Evolutionary conservation across 495 filamentous ascomycete species (phyloP).

Genomic region (Annulohypoxylon moriforme): DNA sequence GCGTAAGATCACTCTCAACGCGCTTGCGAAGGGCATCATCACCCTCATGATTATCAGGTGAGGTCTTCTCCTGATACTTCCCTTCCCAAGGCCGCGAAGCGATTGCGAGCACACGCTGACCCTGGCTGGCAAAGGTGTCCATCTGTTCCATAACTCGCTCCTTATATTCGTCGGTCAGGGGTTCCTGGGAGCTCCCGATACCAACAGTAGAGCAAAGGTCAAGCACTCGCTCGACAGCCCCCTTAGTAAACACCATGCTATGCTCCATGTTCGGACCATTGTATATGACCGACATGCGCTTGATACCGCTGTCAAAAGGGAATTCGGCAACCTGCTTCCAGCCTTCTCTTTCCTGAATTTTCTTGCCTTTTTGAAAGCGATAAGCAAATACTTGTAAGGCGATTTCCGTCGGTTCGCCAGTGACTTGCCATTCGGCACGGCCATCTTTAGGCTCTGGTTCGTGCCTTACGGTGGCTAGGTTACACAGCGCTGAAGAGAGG

Average conservation of each 20-base stretch:
- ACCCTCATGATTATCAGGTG: slow-evolving; percentile 24
- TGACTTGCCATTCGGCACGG: slow-evolving; percentile 70
- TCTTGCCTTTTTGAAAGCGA: slow-evolving; percentile 72
- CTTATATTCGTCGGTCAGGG: slow-evolving; percentile 69
- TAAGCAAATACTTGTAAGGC: slow-evolving; percentile 82
- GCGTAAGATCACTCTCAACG: slow-evolving; percentile 67
- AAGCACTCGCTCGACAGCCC: slow-evolving; percentile 82
- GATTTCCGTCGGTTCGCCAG: slow-evolving; percentile 86
- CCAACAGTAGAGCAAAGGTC: slow-evolving; percentile 75
- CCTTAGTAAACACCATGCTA: slow-evolving; percentile 78
- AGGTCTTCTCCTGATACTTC: slow-evolving; percentile 41
- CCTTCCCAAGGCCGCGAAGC: slow-evolving; percentile 65
- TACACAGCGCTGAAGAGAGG: slow-evolving; percentile 79
- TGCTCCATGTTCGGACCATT: slow-evolving; percentile 46
- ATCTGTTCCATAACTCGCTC: slow-evolving; percentile 71
- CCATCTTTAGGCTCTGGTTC: slow-evolving; percentile 52
- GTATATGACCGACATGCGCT: slow-evolving; percentile 86
- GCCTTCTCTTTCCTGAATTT: slow-evolving; percentile 60
- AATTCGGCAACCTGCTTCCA: slow-evolving; percentile 79
- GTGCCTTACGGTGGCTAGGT: slow-evolving; percentile 75
- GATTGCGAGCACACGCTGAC: slow-evolving; percentile 83
- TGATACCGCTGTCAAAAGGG: slow-evolving; percentile 83
- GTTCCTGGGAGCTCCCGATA: slow-evolving; percentile 59
- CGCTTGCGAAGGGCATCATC: slow-evolving; percentile 54
- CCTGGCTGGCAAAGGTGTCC: slow-evolving; percentile 74